Evolutionary conservation across 2,329 filamentous ascomycete genomes (phyloP).

Genomic region (Sporothrix phasma): DNA sequence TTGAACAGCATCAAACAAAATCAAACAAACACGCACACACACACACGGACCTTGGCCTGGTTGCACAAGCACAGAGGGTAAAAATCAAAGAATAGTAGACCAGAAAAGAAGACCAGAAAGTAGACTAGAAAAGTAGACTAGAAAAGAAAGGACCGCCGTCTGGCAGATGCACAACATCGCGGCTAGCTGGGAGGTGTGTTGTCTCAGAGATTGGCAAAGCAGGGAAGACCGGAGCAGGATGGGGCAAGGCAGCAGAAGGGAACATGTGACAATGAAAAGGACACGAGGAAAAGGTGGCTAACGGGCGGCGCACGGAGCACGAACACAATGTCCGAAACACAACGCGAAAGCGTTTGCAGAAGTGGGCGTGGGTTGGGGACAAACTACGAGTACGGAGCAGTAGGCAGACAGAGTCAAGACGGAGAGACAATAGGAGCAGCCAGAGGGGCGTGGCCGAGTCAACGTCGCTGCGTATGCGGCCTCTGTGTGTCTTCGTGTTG

Average conservation of each 20-base stretch:
- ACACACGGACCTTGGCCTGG: too few relatives aligned
- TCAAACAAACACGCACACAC: background rate
- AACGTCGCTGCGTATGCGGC: background rate
- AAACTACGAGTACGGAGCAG: background rate
- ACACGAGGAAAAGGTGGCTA: background rate
- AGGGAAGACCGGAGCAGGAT: background rate
- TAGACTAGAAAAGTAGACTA: too few relatives aligned
- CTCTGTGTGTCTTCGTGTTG: background rate
- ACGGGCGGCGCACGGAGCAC: background rate
- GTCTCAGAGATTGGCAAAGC: background rate
- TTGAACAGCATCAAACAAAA: background rate
- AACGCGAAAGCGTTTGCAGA: background rate
- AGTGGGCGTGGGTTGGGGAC: background rate
- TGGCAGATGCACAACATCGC: conserved; percentile 11
- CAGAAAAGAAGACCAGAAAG: background rate
- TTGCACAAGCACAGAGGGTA: too few relatives aligned
- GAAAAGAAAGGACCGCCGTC: too few relatives aligned
- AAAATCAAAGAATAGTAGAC: background rate
- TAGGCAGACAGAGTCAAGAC: background rate
- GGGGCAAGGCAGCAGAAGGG: too few relatives aligned
- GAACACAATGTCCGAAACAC: background rate
- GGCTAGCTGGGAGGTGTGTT: conserved; percentile 7
- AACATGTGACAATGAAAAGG: background rate
- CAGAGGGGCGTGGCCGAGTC: background rate
- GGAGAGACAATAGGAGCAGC: background rate